phyloP scores from a whole-genome alignment of 2,329 filamentous ascomycete genomes.

The Ramularia endophylla region DNA sequence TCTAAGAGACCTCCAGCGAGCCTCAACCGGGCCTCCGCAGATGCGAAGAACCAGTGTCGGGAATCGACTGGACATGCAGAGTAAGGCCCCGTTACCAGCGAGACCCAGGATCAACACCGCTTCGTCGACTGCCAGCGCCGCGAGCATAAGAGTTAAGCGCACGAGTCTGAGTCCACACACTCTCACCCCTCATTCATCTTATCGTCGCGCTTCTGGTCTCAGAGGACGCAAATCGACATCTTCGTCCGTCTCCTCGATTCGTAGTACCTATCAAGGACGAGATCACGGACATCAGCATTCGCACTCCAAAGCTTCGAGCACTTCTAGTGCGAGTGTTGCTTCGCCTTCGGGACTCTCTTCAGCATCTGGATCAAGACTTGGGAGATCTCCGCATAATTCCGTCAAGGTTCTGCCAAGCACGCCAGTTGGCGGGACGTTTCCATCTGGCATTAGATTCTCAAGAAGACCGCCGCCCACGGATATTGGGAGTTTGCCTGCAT shows the following conservation, averaged over 20 bases:
- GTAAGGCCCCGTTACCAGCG: slow-evolving; percentile 32
- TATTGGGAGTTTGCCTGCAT: slow-evolving; percentile 25
- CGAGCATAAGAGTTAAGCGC: slow-evolving; percentile 32
- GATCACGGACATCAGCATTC: slow-evolving; percentile 58
- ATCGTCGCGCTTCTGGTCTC: slow-evolving; percentile 78
- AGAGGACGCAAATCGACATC: slow-evolving; percentile 93
- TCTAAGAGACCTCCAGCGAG: slow-evolving; percentile 30
- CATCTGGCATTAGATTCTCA: slow-evolving; percentile 71
- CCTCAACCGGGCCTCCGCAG: slow-evolving; percentile 31
- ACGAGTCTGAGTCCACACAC: slow-evolving; percentile 66
- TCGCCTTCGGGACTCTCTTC: slow-evolving; percentile 38
- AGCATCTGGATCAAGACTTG: slow-evolving; percentile 55
- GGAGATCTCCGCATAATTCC: slow-evolving; percentile 76
- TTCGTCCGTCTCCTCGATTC: slow-evolving; percentile 86
- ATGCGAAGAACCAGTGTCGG: slow-evolving; percentile 28
- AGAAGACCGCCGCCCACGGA: slow-evolving; percentile 28
- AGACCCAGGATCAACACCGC: slow-evolving; percentile 41
- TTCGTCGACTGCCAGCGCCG: slow-evolving; percentile 29
- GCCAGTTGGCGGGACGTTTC: slow-evolving; percentile 63
- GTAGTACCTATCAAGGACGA: slow-evolving; percentile 74
- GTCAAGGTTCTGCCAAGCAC: slow-evolving; percentile 95
- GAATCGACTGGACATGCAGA: slow-evolving; percentile 34
- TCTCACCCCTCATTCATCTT: slow-evolving; percentile 78
- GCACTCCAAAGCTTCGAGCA: slow-evolving; percentile 91
- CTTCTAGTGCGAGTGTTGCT: slow-evolving; percentile 62